Conservation (phyloP, 805 yeast species). For the Debaryomyces maramus region DNA sequence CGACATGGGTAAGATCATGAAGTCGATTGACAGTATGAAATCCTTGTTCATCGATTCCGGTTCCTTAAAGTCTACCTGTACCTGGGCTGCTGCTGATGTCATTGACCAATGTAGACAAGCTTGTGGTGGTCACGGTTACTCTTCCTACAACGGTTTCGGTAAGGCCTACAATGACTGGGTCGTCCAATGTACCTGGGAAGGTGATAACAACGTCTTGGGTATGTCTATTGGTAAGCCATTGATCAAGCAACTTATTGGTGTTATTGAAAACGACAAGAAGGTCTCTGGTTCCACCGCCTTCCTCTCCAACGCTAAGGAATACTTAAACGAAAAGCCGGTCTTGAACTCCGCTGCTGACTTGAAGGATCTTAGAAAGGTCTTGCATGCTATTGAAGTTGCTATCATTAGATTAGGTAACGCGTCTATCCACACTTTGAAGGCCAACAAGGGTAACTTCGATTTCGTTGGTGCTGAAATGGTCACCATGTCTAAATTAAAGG, state of each 20-base stretch:
- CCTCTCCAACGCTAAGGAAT: slow-evolving; percentile 27
- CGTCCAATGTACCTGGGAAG: slow-evolving; percentile 52
- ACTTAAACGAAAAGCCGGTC: slow-evolving; percentile 28
- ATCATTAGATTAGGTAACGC: slow-evolving; percentile 35
- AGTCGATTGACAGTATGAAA: slow-evolving; percentile 39
- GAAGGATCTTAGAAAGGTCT: slow-evolving; percentile 29
- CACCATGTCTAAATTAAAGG: slow-evolving; percentile 41
- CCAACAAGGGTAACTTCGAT: slow-evolving; percentile 33
- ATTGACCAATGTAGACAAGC: slow-evolving; percentile 46
- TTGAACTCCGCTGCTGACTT: slow-evolving; percentile 27
- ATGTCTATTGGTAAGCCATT: slow-evolving; percentile 43
- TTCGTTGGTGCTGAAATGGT: slow-evolving; percentile 38
- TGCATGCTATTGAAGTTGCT: slow-evolving; percentile 41
- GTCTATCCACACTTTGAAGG: slow-evolving; percentile 28
- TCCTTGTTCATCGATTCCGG: slow-evolving; percentile 46
- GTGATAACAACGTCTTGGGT: slow-evolving; percentile 47
- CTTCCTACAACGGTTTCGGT: slow-evolving; percentile 46
- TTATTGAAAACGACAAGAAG: slow-evolving; percentile 28
- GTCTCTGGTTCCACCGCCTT: slow-evolving; percentile 37
- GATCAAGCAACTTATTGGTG: slow-evolving; percentile 30
- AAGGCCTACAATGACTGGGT: slow-evolving; percentile 47
- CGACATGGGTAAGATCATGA: slow-evolving; percentile 30
- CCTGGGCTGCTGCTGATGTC: slow-evolving; percentile 45
- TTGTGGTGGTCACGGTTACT: slow-evolving; percentile 51
- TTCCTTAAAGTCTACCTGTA: slow-evolving; percentile 43